These are phyloP conservation scores for Bertia moriformis DNA, from an alignment of 2,329 filamentous ascomycete genomes.

Conservation along the genomic window DNA sequence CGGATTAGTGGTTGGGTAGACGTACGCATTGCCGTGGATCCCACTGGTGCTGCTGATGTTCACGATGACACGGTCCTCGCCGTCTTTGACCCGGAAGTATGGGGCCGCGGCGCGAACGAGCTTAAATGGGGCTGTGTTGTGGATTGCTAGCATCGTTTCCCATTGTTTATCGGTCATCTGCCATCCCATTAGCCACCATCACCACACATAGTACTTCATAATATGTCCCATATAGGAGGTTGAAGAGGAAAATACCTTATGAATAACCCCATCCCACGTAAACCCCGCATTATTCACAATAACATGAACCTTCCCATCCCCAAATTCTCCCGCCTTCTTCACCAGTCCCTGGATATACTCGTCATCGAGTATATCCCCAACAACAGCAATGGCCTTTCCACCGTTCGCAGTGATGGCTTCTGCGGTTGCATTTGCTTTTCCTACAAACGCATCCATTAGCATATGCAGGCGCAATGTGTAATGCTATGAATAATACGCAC, in stretches of 20 bases:
- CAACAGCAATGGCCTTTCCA: slow-evolving; percentile 56
- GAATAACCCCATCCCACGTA: slow-evolving; percentile 85
- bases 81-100: slow-evolving; percentile 77
- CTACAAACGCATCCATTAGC: slow-evolving; percentile 23
- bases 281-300: slow-evolving; percentile 86
- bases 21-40: slow-evolving; percentile 61
- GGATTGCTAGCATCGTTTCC: slow-evolving; percentile 73
- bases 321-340: slow-evolving; percentile 63
- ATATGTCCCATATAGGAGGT: slow-evolving; percentile 2
- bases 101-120: slow-evolving; percentile 67
- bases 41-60: slow-evolving; percentile 75
- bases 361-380: slow-evolving; percentile 63
- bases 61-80: slow-evolving; percentile 63
- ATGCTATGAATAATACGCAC: slow-evolving; percentile 18
- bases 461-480: neutral
- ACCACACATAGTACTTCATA: slow-evolving; percentile 6
- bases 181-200: slow-evolving; percentile 1
- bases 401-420: slow-evolving; percentile 49
- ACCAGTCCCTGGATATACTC: slow-evolving; percentile 61
- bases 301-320: slow-evolving; percentile 75
- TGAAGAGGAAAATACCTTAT: slow-evolving; percentile 40
- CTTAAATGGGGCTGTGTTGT: slow-evolving; percentile 75
- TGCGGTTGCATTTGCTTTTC: slow-evolving; percentile 55
- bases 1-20: slow-evolving; percentile 2
- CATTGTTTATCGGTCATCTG: slow-evolving; percentile 78